Evolutionary conservation across 305 asterid genomes (phyloP).

Genomic region (Fraxinus sp.): DNA sequence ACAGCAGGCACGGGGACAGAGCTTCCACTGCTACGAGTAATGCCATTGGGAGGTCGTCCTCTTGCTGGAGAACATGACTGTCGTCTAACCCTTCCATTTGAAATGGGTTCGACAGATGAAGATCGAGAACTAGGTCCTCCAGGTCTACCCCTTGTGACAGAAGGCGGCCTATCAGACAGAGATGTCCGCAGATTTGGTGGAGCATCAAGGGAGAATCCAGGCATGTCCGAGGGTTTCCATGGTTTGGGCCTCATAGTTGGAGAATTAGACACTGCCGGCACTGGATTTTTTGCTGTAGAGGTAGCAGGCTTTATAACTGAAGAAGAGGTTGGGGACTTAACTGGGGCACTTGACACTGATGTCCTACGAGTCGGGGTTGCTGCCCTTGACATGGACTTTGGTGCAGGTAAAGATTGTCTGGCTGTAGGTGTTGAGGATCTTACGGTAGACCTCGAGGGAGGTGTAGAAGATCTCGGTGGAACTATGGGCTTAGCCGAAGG

Average conservation of each 20-base stretch:
- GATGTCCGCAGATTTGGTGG: conserved; percentile 94
- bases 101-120: conserved; percentile 76
- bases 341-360: conserved; percentile 34
- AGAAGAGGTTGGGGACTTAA: conserved; percentile 45
- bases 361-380: conserved; percentile 81
- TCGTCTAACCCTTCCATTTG: conserved; percentile 83
- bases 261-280: conserved; percentile 65
- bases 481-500: conserved; percentile 57
- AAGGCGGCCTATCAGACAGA: conserved; percentile 76
- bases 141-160: conserved; percentile 91
- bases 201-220: conserved; percentile 92
- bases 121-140: conserved; percentile 85
- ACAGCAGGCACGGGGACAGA: conserved; percentile 75
- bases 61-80: conserved; percentile 97
- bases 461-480: conserved; percentile 85
- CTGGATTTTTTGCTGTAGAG: conserved; percentile 44
- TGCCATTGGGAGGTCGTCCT: conserved; percentile 94
- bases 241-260: conserved; percentile 79
- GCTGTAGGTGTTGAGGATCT: conserved; percentile 87
- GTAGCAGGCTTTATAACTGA: conserved; percentile 44
- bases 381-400: conserved; percentile 68
- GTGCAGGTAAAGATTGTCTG: conserved; percentile 54
- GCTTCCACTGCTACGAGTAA: conserved; percentile 72
- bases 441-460: conserved; percentile 59
- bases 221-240: conserved; percentile 99